These are phyloP conservation scores for Colletotrichum lini DNA, from an alignment of 2,329 filamentous ascomycete genomes.

Conservation along the genomic window DNA sequence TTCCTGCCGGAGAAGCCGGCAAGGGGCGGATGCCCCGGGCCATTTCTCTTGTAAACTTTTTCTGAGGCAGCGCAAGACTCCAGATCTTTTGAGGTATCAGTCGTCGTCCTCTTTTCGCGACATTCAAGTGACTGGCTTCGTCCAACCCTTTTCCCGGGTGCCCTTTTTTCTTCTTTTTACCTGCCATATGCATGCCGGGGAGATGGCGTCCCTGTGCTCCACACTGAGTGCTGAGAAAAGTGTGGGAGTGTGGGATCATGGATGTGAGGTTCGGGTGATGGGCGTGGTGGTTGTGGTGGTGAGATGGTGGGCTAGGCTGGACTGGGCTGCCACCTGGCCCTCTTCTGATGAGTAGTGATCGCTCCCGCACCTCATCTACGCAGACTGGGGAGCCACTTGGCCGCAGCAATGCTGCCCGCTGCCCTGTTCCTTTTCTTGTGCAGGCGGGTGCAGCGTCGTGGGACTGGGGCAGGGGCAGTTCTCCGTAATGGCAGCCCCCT, in stretches of 20 bases:
- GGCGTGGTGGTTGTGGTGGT: conserved; percentile 20
- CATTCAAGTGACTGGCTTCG: conserved; percentile 3
- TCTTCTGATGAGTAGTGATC: conserved; percentile 28
- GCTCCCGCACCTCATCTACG: conserved; percentile 39
- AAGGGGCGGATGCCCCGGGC: conserved; percentile 1
- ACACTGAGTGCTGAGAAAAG: neutral
- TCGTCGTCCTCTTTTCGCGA: neutral
- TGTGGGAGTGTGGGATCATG: conserved; percentile 22
- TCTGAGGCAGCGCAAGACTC: conserved; percentile 1
- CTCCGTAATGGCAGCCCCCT: conserved; percentile 20
- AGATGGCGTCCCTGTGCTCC: neutral
- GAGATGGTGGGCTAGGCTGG: conserved; percentile 22
- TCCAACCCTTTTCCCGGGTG: neutral
- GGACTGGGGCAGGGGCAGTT: conserved; percentile 30
- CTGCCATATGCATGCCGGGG: conserved; percentile 2
- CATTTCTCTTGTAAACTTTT: conserved; percentile 1
- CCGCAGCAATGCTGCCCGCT: conserved; percentile 33
- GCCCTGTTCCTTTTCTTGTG: conserved; percentile 36
- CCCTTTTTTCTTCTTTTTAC: neutral
- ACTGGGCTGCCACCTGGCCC: conserved; percentile 10
- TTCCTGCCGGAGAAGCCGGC: conserved; percentile 12
- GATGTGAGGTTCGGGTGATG: conserved; percentile 38
- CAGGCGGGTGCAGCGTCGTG: conserved; percentile 30
- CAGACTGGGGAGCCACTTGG: conserved; percentile 33
- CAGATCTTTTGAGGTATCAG: neutral